phyloP scores from a whole-genome alignment of 2,329 filamentous ascomycete species.

The Epichloe scottii region DNA sequence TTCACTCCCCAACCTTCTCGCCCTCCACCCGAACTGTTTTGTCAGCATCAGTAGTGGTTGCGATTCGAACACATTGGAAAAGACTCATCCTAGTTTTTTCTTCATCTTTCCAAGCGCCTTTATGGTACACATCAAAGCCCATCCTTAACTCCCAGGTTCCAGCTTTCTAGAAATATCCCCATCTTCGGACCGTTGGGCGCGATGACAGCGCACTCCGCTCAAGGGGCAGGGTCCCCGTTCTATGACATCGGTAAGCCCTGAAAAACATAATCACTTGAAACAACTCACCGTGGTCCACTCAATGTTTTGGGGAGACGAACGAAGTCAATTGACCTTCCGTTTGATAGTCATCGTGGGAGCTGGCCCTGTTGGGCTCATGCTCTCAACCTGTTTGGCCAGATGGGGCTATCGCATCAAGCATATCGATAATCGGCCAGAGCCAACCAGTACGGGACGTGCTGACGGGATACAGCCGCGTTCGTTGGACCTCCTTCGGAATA shows the following conservation, averaged over 20 bases:
- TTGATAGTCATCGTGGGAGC: conserved; percentile 70
- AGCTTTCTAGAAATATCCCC: background rate
- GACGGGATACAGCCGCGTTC: conserved; percentile 89
- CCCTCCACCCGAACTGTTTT: background rate
- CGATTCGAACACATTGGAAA: background rate
- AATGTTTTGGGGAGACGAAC: background rate
- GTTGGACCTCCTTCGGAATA: conserved; percentile 73
- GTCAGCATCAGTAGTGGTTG: background rate
- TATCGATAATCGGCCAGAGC: conserved; percentile 80
- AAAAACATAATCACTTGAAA: background rate
- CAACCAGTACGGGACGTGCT: conserved; percentile 73
- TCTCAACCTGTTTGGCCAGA: conserved; percentile 76
- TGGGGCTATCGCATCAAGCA: conserved; percentile 96
- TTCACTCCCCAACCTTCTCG: background rate
- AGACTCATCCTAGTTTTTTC: background rate
- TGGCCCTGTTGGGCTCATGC: conserved; percentile 75
- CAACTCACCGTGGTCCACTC: background rate
- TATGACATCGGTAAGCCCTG: conserved; percentile 32
- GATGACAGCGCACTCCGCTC: background rate
- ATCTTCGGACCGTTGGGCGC: background rate
- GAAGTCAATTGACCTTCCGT: background rate
- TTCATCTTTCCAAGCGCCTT: background rate
- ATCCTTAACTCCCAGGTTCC: background rate
- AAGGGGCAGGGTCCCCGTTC: conserved; percentile 7
- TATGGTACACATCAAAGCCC: background rate